Evolutionary conservation across 2,329 filamentous ascomycete species (phyloP).

Genomic region (Colletotrichum costaricense): DNA sequence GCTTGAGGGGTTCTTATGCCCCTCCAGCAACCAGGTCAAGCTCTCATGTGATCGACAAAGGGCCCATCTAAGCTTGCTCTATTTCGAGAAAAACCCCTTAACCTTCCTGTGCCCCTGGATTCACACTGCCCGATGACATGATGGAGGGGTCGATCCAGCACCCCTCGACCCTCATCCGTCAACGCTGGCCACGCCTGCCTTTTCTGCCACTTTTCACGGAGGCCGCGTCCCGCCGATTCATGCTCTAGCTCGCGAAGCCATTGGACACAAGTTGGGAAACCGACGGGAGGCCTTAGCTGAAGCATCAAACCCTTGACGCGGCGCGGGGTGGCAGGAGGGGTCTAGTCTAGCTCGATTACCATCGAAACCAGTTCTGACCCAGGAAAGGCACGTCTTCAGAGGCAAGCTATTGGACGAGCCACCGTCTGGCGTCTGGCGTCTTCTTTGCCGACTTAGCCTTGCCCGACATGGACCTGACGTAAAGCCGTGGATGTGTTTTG

Average conservation of each 20-base stretch:
- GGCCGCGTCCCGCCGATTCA: neutral
- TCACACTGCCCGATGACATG: neutral
- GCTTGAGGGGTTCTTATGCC: constrained; percentile 29
- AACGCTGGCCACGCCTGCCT: neutral
- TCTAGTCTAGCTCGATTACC: neutral
- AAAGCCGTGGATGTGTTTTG: constrained; percentile 1
- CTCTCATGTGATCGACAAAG: constrained; percentile 28
- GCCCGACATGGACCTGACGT: constrained; percentile 22
- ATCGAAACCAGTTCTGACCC: neutral
- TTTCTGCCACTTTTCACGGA: neutral
- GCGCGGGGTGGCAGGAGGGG: neutral
- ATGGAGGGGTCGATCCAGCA: neutral
- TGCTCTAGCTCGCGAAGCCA: constrained; percentile 6
- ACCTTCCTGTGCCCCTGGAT: constrained; percentile 10
- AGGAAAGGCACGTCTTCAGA: neutral
- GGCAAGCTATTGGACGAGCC: neutral
- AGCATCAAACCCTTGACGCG: constrained; percentile 1
- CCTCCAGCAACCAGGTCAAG: neutral
- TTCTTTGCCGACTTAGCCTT: constrained; percentile 17
- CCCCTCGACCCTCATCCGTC: neutral
- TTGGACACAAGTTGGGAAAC: neutral
- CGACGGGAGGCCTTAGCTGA: constrained; percentile 10
- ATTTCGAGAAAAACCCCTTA: constrained; percentile 3
- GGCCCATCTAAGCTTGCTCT: constrained; percentile 10
- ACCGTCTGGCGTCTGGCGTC: neutral